phyloP scores from a whole-genome alignment of 495 filamentous ascomycete species.

The Tuber umbilicatum region DNA sequence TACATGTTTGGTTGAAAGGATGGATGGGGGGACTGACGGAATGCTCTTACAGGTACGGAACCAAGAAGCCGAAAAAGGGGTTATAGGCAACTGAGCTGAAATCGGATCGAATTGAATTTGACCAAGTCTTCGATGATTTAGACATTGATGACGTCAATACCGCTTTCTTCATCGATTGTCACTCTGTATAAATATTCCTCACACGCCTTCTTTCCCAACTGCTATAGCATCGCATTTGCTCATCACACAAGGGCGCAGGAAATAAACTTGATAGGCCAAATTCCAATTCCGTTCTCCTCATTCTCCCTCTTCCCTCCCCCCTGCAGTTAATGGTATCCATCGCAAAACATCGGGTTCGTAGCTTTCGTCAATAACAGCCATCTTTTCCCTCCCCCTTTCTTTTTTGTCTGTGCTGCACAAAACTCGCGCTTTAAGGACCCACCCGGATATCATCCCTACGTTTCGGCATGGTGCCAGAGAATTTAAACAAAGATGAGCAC shows the following conservation, averaged over 20 bases:
- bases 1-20: neutral
- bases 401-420: neutral
- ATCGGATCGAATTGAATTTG: neutral
- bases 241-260: neutral
- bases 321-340: neutral
- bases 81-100: conserved; percentile 13
- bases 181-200: neutral
- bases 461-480: conserved; percentile 20
- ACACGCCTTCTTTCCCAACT: neutral
- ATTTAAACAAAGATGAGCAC: conserved; percentile 15
- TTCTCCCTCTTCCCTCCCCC: neutral
- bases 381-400: neutral
- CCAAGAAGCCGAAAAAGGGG: conserved; percentile 90
- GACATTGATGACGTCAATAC: neutral
- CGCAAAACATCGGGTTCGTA: neutral
- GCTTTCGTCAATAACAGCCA: neutral
- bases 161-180: neutral
- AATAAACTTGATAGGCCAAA: neutral
- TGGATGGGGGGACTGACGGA: neutral
- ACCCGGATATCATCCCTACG: neutral
- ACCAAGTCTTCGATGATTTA: neutral
- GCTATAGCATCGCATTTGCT: neutral
- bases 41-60: conserved; percentile 52
- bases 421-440: neutral
- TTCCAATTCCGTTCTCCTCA: neutral